Evolutionary conservation across 805 yeast genomes (phyloP), one percentile per base, ranked within the genome.

Genomic region (Danielozyma ontarioensis): DNA sequence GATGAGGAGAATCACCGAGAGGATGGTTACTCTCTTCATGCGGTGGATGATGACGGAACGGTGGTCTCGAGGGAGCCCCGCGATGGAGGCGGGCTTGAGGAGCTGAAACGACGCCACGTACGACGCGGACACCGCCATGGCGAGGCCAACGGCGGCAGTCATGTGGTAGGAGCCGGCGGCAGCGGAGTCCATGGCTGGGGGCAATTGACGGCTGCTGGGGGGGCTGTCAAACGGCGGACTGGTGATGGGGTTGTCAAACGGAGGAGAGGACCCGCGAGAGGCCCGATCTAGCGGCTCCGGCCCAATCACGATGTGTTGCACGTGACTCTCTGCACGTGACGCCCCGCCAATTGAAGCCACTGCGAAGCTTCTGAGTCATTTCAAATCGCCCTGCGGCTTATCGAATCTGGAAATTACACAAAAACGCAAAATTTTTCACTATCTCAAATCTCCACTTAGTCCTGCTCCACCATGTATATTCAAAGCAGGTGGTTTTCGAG

Each of bases 41-140:
- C 83, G 54, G 29, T 63, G 55, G 25, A 43, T 40, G 2, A 77
- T 62, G 4, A 76, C 71, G 0, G 13, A 29, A 0, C 66, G 64
- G 26, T 74, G 68, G 47, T 76, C 62, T 22, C 83, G 48, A 31
- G 50, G 51, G 16, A 38, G 45, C 3, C 44, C 46, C 6, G 28
- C 19, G 16, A 59, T 22, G 6, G 44, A 21, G 5, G 31, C 27
- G 1, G 68, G 67, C 28, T 39, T 51, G 10, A 31, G 24, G 13
- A 56, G 32, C 41, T 68, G 68, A 12, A 76, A 55, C 18, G 57
- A 61, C 3, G 53, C 44, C 12, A 78, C 81, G 47, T 76, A 78
- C 3, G 68, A 55, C 10, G 58, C 34, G 1, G 82, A 69, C 3
- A 74, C 49, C 0, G 51, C 27, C 0, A 59, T 21, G 0, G 71